A percentile compares a stretch with the other conserved stretches of the same genome.
phyloP scores from a whole-genome alignment of 140 eudicot genomes.

The Ambrosia hybrid region DNA sequence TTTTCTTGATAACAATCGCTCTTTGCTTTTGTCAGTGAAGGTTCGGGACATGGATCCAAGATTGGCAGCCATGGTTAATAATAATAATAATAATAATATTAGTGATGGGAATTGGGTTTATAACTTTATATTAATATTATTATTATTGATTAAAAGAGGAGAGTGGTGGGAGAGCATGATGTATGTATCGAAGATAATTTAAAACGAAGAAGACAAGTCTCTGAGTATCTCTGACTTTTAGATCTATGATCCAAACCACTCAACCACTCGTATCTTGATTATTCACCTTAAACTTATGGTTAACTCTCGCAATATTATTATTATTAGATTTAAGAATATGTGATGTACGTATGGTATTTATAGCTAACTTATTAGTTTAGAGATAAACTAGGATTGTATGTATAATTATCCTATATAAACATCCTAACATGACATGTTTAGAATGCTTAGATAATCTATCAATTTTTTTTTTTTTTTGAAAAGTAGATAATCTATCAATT shows the following conservation, averaged over 20 bases:
- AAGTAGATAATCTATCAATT: too few relatives aligned
- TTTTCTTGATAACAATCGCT: background rate
- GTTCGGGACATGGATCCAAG: background rate
- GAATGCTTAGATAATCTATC: too few relatives aligned
- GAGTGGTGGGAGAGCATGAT: constrained; percentile 15
- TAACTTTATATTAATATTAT: too few relatives aligned
- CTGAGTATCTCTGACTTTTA: constrained; percentile 5
- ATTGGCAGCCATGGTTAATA: background rate
- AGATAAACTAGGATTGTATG: too few relatives aligned
- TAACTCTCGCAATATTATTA: too few relatives aligned
- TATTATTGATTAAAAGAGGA: background rate
- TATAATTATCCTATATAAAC: too few relatives aligned
- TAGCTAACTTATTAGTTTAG: too few relatives aligned
- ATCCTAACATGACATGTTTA: too few relatives aligned
- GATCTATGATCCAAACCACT: constrained; percentile 8
- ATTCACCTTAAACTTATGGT: background rate
- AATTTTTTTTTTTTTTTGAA: too few relatives aligned
- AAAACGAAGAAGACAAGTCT: background rate
- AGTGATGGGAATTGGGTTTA: background rate
- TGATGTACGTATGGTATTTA: too few relatives aligned
- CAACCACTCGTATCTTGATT: background rate
- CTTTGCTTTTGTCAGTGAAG: background rate
- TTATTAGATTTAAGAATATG: too few relatives aligned
- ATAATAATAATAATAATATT: too few relatives aligned
- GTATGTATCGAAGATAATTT: background rate